phyloP scores from a whole-genome alignment of 306 rosid species.

The Rosa persica region DNA sequence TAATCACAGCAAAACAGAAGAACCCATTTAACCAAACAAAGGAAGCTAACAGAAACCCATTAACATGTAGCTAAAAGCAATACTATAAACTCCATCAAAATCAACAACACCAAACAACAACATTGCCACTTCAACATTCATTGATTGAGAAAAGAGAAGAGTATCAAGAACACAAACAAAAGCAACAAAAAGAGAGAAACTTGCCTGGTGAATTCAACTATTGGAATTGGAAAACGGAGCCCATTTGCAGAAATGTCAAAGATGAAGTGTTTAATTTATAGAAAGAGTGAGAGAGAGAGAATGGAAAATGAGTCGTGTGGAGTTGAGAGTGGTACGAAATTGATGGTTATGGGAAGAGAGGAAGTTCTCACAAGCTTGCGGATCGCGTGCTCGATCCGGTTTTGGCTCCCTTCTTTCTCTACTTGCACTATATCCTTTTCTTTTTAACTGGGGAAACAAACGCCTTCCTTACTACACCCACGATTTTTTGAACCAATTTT shows the following conservation, averaged over 20 bases:
- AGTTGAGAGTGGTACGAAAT: background rate
- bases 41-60: constrained; percentile 6
- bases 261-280: constrained; percentile 8
- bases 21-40: background rate
- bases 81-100: background rate
- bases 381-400: constrained; percentile 19
- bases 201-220: constrained; percentile 12
- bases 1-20: background rate
- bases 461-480: background rate
- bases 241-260: constrained; percentile 35
- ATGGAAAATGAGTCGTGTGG: background rate
- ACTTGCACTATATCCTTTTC: background rate
- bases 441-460: background rate
- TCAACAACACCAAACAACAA: background rate
- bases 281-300: background rate
- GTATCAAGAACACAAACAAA: background rate
- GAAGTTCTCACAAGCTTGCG: background rate
- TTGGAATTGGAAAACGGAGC: constrained; percentile 24
- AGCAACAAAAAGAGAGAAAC: constrained; percentile 18
- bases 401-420: background rate
- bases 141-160: background rate
- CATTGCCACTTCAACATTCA: background rate
- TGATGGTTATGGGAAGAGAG: background rate
- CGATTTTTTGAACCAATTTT: background rate
- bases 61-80: background rate